Percentiles rank a stretch among this genome's conserved stretches.
Evolutionary conservation across 2,329 filamentous ascomycete genomes (phyloP).

Genomic region (Aspergillus calidoustus): DNA sequence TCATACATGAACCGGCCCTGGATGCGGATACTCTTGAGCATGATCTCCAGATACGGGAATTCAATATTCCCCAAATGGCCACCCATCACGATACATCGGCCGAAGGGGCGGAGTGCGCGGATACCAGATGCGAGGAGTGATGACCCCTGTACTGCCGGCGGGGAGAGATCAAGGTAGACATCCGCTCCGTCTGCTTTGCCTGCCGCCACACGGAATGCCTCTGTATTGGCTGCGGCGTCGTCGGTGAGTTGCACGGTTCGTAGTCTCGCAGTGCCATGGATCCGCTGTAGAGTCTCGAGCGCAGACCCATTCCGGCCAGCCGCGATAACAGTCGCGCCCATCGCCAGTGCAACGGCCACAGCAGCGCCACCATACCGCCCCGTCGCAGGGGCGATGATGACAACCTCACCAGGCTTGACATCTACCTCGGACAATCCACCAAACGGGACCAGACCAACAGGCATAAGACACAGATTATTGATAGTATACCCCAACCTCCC

Average conservation of each 20-base stretch:
- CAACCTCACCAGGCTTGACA: conserved; percentile 6
- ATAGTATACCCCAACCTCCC: neutral
- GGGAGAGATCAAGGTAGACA: conserved; percentile 5
- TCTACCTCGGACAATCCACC: neutral
- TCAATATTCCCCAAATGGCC: neutral
- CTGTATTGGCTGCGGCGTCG: neutral
- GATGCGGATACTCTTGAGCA: conserved; percentile 6
- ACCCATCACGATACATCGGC: conserved; percentile 4
- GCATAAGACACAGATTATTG: neutral
- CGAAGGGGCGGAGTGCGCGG: neutral
- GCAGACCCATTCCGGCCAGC: neutral
- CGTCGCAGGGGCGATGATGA: conserved; percentile 4
- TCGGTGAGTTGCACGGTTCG: neutral
- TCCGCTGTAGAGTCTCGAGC: neutral
- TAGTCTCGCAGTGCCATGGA: neutral
- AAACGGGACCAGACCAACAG: neutral
- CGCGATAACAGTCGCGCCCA: neutral
- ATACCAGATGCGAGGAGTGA: neutral
- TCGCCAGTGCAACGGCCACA: neutral
- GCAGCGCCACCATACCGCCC: conserved; percentile 8
- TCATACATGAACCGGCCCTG: conserved; percentile 15
- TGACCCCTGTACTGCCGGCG: neutral
- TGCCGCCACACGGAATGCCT: neutral
- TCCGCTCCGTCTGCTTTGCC: neutral
- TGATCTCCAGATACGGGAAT: conserved; percentile 3